A percentile compares a stretch with the other conserved stretches of the same genome.
Conservation (phyloP, 2,329 filamentous ascomycete genomes). For the Nemania serpens region DNA sequence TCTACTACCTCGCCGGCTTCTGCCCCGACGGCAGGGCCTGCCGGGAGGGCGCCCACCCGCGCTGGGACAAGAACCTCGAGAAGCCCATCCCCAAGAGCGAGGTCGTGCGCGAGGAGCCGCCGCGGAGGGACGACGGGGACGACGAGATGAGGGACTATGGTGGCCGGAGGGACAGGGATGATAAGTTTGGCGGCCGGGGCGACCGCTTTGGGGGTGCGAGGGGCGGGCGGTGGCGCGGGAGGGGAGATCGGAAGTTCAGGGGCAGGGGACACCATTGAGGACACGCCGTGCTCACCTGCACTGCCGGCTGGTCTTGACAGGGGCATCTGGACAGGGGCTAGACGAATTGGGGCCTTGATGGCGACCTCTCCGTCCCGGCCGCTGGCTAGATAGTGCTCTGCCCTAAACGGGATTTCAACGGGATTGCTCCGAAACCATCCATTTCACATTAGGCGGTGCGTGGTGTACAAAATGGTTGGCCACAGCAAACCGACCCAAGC, state of each 20-base stretch:
- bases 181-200: conserved; percentile 39
- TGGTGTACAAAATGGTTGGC: neutral
- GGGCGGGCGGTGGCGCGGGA: conserved; percentile 36
- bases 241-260: conserved; percentile 42
- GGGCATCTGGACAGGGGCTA: too few species aligned
- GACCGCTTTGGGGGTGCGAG: conserved; percentile 44
- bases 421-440: neutral
- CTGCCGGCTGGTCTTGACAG: too few species aligned
- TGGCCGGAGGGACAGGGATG: conserved; percentile 37
- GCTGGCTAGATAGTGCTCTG: neutral
- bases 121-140: conserved; percentile 50
- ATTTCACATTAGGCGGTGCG: neutral
- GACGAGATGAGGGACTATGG: conserved; percentile 40
- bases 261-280: conserved; percentile 26
- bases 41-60: conserved; percentile 79
- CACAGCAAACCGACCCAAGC: too few species aligned
- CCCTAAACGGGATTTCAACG: neutral
- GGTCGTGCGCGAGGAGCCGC: conserved; percentile 58
- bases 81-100: conserved; percentile 73
- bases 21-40: conserved; percentile 82
- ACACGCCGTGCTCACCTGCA: too few species aligned
- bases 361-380: too few species aligned
- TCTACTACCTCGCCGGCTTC: conserved; percentile 90
- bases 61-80: conserved; percentile 77
- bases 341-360: too few species aligned